A percentile compares a stretch with the other conserved stretches of the same genome.
Conservation (phyloP, 2,329 filamentous ascomycete genomes). For the Aspergillus arachidicola region DNA sequence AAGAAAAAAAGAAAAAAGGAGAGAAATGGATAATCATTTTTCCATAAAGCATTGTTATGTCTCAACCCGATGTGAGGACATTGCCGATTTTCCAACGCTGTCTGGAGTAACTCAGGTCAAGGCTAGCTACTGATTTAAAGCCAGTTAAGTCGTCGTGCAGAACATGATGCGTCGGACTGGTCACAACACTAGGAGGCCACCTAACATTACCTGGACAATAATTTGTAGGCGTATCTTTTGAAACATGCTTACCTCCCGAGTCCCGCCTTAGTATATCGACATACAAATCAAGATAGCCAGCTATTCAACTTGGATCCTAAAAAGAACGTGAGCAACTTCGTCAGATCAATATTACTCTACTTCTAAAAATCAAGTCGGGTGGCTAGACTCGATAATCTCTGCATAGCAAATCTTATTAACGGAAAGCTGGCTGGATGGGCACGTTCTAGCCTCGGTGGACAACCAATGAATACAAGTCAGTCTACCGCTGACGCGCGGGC, state of each 20-base stretch:
- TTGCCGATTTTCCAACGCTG: neutral
- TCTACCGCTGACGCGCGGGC: no score
- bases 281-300: no score
- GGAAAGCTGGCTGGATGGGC: neutral
- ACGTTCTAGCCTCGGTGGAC: neutral
- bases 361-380: no score
- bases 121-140: neutral
- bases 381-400: no score
- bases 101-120: neutral
- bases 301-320: no score
- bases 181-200: no score
- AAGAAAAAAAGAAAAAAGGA: neutral
- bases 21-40: neutral
- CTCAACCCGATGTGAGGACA: neutral
- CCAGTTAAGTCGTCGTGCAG: neutral
- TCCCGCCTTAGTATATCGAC: no score
- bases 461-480: neutral
- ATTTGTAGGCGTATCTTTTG: no score
- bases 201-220: no score
- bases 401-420: neutral
- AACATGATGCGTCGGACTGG: neutral
- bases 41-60: neutral
- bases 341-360: no score
- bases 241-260: no score
- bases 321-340: no score